Conservation (phyloP, 2,329 filamentous ascomycete genomes). For the Chaetomiaceae sp. region DNA sequence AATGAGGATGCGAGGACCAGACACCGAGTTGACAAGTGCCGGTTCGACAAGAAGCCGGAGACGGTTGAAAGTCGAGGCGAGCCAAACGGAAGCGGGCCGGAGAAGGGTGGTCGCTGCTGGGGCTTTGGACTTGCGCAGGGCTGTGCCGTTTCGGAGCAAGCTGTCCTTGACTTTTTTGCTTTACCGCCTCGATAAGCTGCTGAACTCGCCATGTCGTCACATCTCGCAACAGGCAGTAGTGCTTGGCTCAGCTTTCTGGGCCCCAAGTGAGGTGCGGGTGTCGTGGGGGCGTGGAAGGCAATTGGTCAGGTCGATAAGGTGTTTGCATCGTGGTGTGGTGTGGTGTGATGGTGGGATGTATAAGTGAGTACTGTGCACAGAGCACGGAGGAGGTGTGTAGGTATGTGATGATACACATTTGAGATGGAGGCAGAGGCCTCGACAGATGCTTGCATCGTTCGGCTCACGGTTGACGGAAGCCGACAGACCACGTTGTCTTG, state of each 20-base stretch:
- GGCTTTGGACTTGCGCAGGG: too few species aligned
- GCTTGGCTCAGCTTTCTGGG: not conserved
- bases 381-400: too few species aligned
- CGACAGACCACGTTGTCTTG: too few species aligned
- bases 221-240: slow-evolving; percentile 10
- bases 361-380: too few species aligned
- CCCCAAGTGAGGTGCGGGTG: not conserved
- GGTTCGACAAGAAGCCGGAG: not conserved
- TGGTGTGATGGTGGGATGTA: slow-evolving; percentile 17
- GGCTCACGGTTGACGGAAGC: too few species aligned
- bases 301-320: slow-evolving; percentile 15
- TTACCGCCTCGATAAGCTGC: not conserved
- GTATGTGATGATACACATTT: too few species aligned
- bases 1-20: not conserved
- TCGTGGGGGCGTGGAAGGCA: slow-evolving; percentile 18
- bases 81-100: slow-evolving; percentile 11
- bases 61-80: not conserved
- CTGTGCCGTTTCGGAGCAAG: too few species aligned
- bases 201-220: slow-evolving; percentile 9
- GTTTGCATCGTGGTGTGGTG: too few species aligned
- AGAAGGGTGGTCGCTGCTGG: not conserved
- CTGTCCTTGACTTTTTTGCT: not conserved
- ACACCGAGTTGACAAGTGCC: not conserved
- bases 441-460: too few species aligned
- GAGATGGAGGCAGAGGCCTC: not conserved